Percentiles rank a stretch among this genome's conserved stretches.
phyloP scores from a whole-genome alignment of 1,284 basidiomycete species.

The Malassezia brasiliensis region DNA sequence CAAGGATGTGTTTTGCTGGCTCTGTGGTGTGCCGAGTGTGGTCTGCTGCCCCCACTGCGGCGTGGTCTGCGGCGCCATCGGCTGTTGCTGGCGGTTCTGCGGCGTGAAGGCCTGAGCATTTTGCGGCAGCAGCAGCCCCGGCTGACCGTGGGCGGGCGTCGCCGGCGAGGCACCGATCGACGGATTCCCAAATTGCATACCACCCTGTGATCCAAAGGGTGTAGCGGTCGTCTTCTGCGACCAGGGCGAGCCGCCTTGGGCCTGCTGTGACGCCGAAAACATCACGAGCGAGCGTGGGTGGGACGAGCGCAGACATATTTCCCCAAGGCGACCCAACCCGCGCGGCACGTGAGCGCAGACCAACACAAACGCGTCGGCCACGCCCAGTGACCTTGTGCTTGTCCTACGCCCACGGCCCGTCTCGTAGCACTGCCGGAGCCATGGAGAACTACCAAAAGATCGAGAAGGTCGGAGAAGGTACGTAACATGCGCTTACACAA shows the following conservation, averaged over 20 bases:
- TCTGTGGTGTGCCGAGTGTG: not conserved
- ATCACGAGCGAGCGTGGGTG: not conserved
- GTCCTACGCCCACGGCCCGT: not conserved
- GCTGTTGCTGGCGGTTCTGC: not conserved
- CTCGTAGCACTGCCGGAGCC: not conserved
- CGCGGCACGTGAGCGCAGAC: conserved; percentile 9
- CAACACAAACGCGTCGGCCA: conserved; percentile 7
- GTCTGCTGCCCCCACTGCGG: conserved; percentile 3
- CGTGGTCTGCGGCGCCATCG: not conserved
- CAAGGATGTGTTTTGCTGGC: not conserved
- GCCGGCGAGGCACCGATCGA: not conserved
- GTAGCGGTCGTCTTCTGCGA: not conserved
- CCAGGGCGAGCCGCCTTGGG: conserved; percentile 8
- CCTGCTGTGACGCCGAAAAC: conserved; percentile 13
- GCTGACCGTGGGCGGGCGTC: conserved; percentile 3
- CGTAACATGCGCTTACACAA: conserved; percentile 46
- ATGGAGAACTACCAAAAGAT: conserved; percentile 58
- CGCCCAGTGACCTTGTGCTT: not conserved
- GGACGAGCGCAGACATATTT: not conserved
- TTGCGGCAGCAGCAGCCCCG: not conserved
- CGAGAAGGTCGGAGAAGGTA: conserved; percentile 58
- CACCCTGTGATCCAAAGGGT: not conserved
- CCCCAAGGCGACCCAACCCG: not conserved
- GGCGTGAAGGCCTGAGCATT: not conserved
- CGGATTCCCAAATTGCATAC: not conserved